These are phyloP conservation scores for Plasmopara halstedii DNA, from an alignment of 352 stramenopile genomes.

Conservation along the genomic window DNA sequence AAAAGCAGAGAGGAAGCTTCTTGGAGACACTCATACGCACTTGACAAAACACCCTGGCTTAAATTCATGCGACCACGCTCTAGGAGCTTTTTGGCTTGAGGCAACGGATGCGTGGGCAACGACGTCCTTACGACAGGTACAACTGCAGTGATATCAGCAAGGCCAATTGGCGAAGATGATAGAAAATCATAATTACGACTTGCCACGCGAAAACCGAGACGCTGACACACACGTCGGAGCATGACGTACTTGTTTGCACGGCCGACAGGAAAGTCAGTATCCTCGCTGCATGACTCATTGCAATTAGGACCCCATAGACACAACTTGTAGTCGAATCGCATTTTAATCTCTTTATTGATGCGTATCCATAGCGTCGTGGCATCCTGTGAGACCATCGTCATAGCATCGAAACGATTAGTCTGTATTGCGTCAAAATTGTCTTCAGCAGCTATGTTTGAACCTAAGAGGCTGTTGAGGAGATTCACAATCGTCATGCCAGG, in stretches of 20 bases:
- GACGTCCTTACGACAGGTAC: conserved; percentile 92
- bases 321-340: conserved; percentile 75
- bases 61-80: conserved; percentile 85
- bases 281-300: conserved; percentile 6
- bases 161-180: conserved; percentile 65
- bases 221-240: conserved; percentile 90
- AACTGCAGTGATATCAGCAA: conserved; percentile 89
- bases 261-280: conserved; percentile 16
- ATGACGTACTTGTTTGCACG: conserved; percentile 76
- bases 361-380: conserved; percentile 45
- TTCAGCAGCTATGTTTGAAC: conserved; percentile 12
- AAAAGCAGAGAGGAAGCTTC: conserved; percentile 91
- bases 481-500: conserved; percentile 73
- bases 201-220: conserved; percentile 86
- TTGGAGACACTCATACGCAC: conserved; percentile 79
- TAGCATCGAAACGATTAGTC: conserved; percentile 12
- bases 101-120: conserved; percentile 66
- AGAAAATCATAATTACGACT: conserved; percentile 87
- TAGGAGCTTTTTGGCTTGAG: conserved; percentile 75
- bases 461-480: conserved; percentile 82
- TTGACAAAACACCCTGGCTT: conserved; percentile 58
- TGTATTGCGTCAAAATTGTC: conserved; percentile 4
- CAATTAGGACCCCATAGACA: conserved; percentile 49
- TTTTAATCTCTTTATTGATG: conserved; percentile 54
- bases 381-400: conserved; percentile 23